A percentile compares a stretch with the other conserved stretches of the same genome.
Evolutionary conservation across 202 grass and related monocot species (phyloP).

Genomic region (Musa balbisiana): DNA sequence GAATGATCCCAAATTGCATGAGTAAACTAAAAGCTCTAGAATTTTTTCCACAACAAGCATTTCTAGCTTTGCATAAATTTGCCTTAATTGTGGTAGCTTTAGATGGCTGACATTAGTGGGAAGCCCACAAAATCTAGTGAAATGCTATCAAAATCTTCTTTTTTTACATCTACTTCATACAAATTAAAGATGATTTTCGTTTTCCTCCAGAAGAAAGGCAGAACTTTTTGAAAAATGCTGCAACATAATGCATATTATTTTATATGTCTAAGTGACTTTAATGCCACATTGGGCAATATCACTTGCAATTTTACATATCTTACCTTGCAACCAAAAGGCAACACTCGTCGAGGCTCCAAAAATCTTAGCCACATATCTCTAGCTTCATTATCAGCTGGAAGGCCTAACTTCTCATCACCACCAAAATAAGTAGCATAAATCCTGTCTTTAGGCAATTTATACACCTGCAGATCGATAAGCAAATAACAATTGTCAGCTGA

Average conservation of each 20-base stretch:
- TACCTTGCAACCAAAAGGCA: slow-evolving; percentile 98
- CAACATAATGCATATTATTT: not conserved
- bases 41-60: too few species aligned
- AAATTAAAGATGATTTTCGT: too few species aligned
- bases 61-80: too few species aligned
- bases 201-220: too few species aligned
- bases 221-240: not conserved
- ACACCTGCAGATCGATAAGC: slow-evolving; percentile 50
- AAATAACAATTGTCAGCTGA: slow-evolving; percentile 10
- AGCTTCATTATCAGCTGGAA: slow-evolving; percentile 60
- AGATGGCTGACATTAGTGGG: too few species aligned
- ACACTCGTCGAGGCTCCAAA: slow-evolving; percentile 50
- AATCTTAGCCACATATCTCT: slow-evolving; percentile 74
- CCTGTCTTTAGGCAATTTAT: slow-evolving; percentile 80
- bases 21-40: too few species aligned
- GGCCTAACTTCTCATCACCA: slow-evolving; percentile 80
- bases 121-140: too few species aligned
- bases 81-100: too few species aligned
- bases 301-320: not conserved
- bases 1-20: too few species aligned
- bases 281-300: not conserved
- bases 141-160: too few species aligned
- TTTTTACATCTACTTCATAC: too few species aligned
- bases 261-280: not conserved
- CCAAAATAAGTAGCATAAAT: slow-evolving; percentile 98